Evolutionary conservation across 305 asterid species (phyloP).

Genomic region (Fraxinus albicans): DNA sequence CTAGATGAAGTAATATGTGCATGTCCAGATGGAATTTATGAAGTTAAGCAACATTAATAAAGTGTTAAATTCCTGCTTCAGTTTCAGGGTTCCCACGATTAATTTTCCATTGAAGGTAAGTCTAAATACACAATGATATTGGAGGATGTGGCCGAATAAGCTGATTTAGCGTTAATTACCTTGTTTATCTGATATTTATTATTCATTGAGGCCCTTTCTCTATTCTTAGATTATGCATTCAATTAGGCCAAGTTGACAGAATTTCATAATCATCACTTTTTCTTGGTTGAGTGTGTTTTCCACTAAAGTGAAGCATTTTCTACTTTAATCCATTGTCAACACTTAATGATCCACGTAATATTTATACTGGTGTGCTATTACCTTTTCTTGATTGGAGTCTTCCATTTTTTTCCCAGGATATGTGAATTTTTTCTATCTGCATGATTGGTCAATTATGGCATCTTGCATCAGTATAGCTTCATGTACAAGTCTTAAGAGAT

Average conservation of each 20-base stretch:
- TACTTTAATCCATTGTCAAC: constrained; percentile 38
- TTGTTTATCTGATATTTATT: background rate
- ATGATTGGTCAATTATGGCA: constrained; percentile 40
- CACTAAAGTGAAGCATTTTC: constrained; percentile 51
- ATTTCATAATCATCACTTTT: constrained; percentile 39
- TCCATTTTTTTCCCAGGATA: background rate
- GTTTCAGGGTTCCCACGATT: background rate
- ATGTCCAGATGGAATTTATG: background rate
- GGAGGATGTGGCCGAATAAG: background rate
- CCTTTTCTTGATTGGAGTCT: background rate
- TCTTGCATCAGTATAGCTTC: constrained; percentile 41
- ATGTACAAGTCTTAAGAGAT: constrained; percentile 30
- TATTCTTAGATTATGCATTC: background rate
- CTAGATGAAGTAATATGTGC: background rate
- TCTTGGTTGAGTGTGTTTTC: constrained; percentile 50
- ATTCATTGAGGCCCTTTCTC: background rate
- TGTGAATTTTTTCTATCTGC: background rate
- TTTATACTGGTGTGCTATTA: constrained; percentile 18
- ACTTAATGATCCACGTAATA: constrained; percentile 26
- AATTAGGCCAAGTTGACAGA: constrained; percentile 39
- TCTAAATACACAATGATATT: background rate
- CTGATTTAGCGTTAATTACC: background rate
- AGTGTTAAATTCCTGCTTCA: background rate
- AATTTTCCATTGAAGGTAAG: background rate
- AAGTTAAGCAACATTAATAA: background rate